Conservation (phyloP, 163 green algal species). For the Chlamydomonas reinhardtii region DNA sequence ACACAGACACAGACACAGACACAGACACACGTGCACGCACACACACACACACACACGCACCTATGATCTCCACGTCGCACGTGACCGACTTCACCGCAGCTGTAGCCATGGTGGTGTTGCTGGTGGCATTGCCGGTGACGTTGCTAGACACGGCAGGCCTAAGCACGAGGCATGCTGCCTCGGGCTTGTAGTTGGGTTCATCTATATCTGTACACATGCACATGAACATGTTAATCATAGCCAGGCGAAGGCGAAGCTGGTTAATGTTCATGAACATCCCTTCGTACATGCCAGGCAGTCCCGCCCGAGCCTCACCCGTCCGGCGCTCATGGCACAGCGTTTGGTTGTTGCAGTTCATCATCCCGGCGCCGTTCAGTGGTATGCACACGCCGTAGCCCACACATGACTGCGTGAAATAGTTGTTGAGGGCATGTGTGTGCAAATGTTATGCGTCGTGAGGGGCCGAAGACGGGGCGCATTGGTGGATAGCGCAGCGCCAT, state of each 20-base stretch:
- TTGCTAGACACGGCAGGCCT: not conserved
- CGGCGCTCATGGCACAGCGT: not conserved
- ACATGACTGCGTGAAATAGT: not conserved
- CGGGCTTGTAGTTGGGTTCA: not conserved
- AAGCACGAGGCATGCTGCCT: slow-evolving; percentile 6
- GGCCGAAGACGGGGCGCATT: too few species aligned
- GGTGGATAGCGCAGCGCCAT: too few species aligned
- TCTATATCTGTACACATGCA: too few species aligned
- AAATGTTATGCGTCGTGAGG: too few species aligned
- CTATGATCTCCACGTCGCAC: slow-evolving; percentile 28
- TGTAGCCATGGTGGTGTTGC: too few species aligned
- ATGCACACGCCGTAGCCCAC: slow-evolving; percentile 22
- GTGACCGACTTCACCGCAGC: not conserved
- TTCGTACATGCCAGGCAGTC: not conserved
- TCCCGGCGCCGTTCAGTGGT: not conserved
- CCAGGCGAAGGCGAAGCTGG: too few species aligned
- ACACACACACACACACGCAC: too few species aligned
- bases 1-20: too few species aligned
- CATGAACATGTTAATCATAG: too few species aligned
- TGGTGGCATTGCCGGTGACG: not conserved
- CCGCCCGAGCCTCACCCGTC: not conserved
- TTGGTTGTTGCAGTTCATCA: not conserved
- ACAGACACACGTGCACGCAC: too few species aligned
- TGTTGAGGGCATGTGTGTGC: too few species aligned
- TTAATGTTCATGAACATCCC: too few species aligned